phyloP scores from a whole-genome alignment of 768 basidiomycete species.

The Leccinum obscurum region DNA sequence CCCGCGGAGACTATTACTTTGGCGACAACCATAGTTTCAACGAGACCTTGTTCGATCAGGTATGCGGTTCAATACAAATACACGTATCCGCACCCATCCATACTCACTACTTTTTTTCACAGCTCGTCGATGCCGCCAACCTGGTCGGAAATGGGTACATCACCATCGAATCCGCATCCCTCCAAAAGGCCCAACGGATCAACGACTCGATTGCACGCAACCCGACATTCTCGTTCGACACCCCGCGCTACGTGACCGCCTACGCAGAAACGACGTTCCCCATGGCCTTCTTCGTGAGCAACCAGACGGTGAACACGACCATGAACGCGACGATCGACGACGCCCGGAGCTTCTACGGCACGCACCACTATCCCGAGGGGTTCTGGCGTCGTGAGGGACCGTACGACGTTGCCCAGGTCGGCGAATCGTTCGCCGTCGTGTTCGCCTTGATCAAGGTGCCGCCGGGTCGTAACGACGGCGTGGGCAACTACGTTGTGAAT shows the following conservation, averaged over 20 bases:
- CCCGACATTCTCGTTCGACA: slow-evolving; percentile 23
- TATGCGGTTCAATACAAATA: background rate
- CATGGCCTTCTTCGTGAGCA: slow-evolving; percentile 26
- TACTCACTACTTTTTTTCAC: slow-evolving; percentile 1
- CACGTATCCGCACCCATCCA: too few species aligned
- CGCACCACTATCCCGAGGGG: slow-evolving; percentile 18
- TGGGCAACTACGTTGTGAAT: slow-evolving; percentile 17
- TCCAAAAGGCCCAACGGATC: slow-evolving; percentile 24
- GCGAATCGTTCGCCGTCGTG: background rate
- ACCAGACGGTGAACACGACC: slow-evolving; percentile 23
- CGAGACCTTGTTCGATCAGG: slow-evolving; percentile 26
- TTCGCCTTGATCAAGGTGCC: slow-evolving; percentile 1
- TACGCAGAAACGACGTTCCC: slow-evolving; percentile 26
- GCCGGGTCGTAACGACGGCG: slow-evolving; percentile 22
- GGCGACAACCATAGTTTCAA: slow-evolving; percentile 27
- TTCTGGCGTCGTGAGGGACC: slow-evolving; percentile 21
- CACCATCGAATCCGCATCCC: slow-evolving; percentile 22
- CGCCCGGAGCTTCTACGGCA: slow-evolving; percentile 21
- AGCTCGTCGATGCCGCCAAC: slow-evolving; percentile 21
- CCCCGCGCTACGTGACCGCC: slow-evolving; percentile 20
- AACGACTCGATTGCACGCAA: slow-evolving; percentile 29
- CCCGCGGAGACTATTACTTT: slow-evolving; percentile 27
- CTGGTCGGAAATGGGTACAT: slow-evolving; percentile 18
- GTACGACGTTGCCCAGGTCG: slow-evolving; percentile 9
- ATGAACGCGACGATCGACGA: slow-evolving; percentile 12